phyloP scores from a whole-genome alignment of 2,329 filamentous ascomycete species.

The Leptographium procerum region DNA sequence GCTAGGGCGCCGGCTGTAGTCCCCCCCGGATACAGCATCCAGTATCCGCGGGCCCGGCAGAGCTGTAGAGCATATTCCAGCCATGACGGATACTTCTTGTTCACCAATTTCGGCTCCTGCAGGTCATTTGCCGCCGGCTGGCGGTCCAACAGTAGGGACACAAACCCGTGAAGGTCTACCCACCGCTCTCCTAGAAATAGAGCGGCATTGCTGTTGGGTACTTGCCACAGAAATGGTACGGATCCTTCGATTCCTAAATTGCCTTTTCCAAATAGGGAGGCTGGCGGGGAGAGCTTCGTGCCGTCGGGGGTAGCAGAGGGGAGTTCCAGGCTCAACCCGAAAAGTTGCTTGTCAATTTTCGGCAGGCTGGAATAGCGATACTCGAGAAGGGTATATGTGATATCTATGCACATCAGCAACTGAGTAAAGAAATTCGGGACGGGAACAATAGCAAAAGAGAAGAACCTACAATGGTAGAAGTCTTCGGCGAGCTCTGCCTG shows the following conservation, averaged over 20 bases:
- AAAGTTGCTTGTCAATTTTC: conserved; percentile 42
- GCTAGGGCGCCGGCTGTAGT: conserved; percentile 43
- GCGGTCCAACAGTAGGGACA: conserved; percentile 48
- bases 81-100: conserved; percentile 61
- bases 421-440: not conserved
- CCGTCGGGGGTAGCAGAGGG: conserved; percentile 53
- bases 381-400: conserved; percentile 67
- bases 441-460: not conserved
- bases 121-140: conserved; percentile 14
- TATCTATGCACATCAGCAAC: conserved; percentile 30
- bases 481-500: conserved; percentile 68
- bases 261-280: conserved; percentile 12
- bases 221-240: conserved; percentile 70
- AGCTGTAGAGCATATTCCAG: conserved; percentile 69
- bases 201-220: conserved; percentile 69
- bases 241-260: not conserved
- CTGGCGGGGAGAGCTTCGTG: conserved; percentile 38
- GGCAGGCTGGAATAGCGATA: conserved; percentile 57
- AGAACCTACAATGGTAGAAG: conserved; percentile 61
- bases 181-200: conserved; percentile 80
- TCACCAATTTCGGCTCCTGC: conserved; percentile 46
- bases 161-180: conserved; percentile 73
- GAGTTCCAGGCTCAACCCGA: conserved; percentile 71
- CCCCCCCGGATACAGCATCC: conserved; percentile 64
- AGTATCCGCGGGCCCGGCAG: conserved; percentile 65